Base-by-base conservation (phyloP, 1,284 basidiomycete genomes). In the Trametes pubescens region DNA sequence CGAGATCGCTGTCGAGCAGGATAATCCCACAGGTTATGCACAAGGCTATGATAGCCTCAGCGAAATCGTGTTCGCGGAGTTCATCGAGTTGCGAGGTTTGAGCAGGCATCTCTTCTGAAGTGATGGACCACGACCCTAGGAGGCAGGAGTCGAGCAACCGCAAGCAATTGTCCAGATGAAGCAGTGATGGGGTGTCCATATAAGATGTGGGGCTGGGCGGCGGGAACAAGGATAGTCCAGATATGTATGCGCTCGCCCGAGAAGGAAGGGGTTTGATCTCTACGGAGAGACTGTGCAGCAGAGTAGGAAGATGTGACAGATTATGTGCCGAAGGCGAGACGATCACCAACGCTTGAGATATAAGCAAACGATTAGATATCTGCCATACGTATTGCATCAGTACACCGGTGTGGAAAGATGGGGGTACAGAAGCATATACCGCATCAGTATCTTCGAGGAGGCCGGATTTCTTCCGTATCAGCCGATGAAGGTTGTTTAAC, bases 61-160 rank as follows among this genome's bases (percentile, higher is more conserved):
- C 74, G 38, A 86, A 57, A 11, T 64, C 74, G 2, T 71, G 71
- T 13, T 77, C 73, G 11, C 69, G 65, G 21, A 67, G 66, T 46
- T 57, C 65, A 22, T 66, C 69, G 13, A 74, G 63, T 35, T 61
- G 64, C 32, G 57, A 53, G 29, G 59, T 57, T 59, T 63, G 72
- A 11, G 9, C 11, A 47, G 9, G 52, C 51, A 18, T 68, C 4
- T 70, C 70, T 43, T 70, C 72, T 2, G 74, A 69, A 37, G 72
- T 57, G 29, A 69, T 67, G 0, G 69, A 73, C 87, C 88, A 90
- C 57, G 82, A 81, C 1, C 81, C 82, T 11, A 92, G 75, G 0
- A 92, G 78, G 70, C 82, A 88, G 0, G 81, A 77, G 67, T 93
- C 91, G 9, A 93, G 69, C 2, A 92, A 76, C 16, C 78, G 79